These are phyloP conservation scores for Diaporthe ampelina DNA, from an alignment of 2,329 filamentous ascomycete species.

Conservation along the genomic window DNA sequence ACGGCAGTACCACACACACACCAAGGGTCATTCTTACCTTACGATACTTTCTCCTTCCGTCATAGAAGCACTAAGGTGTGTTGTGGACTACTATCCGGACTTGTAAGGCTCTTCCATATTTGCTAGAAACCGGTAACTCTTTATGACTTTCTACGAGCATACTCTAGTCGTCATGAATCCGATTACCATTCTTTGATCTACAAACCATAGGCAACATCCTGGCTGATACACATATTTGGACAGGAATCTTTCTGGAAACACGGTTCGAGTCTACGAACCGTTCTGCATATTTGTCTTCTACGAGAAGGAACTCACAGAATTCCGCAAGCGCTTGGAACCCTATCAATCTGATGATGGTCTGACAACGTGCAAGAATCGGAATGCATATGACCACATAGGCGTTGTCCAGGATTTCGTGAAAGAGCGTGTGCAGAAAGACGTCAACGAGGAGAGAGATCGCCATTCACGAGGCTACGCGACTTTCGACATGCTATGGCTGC, in stretches of 20 bases:
- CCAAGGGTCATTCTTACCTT: not conserved
- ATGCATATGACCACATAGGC: not conserved
- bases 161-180: no score
- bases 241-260: not conserved
- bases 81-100: not conserved
- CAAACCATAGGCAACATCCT: no score
- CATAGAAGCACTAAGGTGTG: not conserved
- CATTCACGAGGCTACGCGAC: not conserved
- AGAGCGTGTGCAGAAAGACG: not conserved
- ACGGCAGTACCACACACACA: not conserved
- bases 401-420: not conserved
- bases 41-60: not conserved
- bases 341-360: not conserved
- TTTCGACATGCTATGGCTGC: conserved; percentile 7
- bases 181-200: no score
- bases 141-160: no score
- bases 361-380: not conserved
- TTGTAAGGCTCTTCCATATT: not conserved
- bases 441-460: not conserved
- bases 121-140: no score
- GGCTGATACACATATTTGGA: not conserved
- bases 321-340: not conserved
- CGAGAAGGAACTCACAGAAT: not conserved
- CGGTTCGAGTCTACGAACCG: not conserved
- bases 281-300: conserved; percentile 1